Base-by-base conservation (phyloP, 495 filamentous ascomycete genomes). In the Tuber umbilicatum region DNA sequence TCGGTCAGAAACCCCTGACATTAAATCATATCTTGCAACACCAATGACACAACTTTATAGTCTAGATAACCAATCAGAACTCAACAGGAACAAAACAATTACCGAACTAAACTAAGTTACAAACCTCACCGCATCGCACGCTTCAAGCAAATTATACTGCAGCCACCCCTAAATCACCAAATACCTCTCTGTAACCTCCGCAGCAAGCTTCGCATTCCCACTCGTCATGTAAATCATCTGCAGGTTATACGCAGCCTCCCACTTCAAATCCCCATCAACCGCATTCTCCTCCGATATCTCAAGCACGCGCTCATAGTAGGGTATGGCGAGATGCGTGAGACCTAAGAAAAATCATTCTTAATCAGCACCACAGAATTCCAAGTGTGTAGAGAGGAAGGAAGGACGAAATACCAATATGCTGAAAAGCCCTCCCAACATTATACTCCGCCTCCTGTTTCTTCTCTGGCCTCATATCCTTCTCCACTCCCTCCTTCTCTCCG, bases 401-500 rank as follows among this genome's bases (percentile, higher is more conserved):
- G 4, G 39, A 40, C 35, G 38, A n/a, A 39, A 40, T 80, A 80
- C 81, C 93, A 14, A 98, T 87, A 50, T 91, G 85, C 79, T 97
- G 92, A 83, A 91, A 97, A 4, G 91, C 87, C 19, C 93, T 87
- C 31, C 89, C 95, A 68, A 94, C 87, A 79, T 99, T 98, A 83
- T 91, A 98, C 75, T 97, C 91, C 35, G 93, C 92, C 83, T 98
- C 95, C 82, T 94, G 92, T 78, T 2, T 84, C 78, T 71, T 72
- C 82, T 39, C 82, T 83, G 73, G 83, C 74, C 37, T 76, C 19
- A 70, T 69, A 41, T 82, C 70, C n/a, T 39, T 42, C 27, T 38
- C 69, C 1, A 17, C 41, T 41, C 47, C 73, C 35, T 68, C 69
- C n/a, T 43, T 39, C 40, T 74, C 68, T 38, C 40, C 41, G n/a